Evolutionary conservation across 2,329 filamentous ascomycete species (phyloP), one percentile per base, ranked within the genome.

Genomic region (Epichloe glyceriae): DNA sequence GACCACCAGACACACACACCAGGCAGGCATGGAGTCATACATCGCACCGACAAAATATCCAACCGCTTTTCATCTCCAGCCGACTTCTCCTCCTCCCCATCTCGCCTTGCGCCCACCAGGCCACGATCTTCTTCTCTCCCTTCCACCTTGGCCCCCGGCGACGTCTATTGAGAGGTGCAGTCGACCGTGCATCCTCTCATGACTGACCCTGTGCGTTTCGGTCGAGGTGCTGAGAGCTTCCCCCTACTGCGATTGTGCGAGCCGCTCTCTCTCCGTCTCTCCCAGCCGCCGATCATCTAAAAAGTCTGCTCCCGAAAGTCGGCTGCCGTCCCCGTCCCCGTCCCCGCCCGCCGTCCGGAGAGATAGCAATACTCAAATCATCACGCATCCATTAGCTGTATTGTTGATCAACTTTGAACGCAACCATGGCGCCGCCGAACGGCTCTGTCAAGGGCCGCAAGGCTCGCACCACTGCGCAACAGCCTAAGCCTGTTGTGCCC

Each of bases 401-500:
- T 30, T 44, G 6, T 19, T 17, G 8, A 50, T 47, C 44, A 39
- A 10, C 15, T 11, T 40, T 15, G 26, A 44, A 43, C 46, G 45
- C 39, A 44, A 54, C 30, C 53, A 69, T 69, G 66, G 62, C 64
- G 50, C 65, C 66, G 41, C 50, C 57, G 48, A 66, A 61, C 57
- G 63, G 61, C 56, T 59, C 62, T 43, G 57, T 56, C 54, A 65
- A 62, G 58, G 51, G 60, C 56, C 65, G 65, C 56, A 62, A 61
- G 56, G 55, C 57, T 52, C 59, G 55, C 50, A 50, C 55, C 46
- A 56, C 56, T 57, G 64, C 61, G 59, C 60, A 63, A 49, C 58
- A 56, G 52, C 54, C 60, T 52, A 67, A 65, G 55, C 60, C 64
- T 46, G 61, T 70, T 40, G 58, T 66, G 51, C 68, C 68, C 52